Evolutionary conservation across 2,329 filamentous ascomycete genomes (phyloP), one percentile per base, ranked within the genome.

Genomic region (Colletotrichum spinosum): DNA sequence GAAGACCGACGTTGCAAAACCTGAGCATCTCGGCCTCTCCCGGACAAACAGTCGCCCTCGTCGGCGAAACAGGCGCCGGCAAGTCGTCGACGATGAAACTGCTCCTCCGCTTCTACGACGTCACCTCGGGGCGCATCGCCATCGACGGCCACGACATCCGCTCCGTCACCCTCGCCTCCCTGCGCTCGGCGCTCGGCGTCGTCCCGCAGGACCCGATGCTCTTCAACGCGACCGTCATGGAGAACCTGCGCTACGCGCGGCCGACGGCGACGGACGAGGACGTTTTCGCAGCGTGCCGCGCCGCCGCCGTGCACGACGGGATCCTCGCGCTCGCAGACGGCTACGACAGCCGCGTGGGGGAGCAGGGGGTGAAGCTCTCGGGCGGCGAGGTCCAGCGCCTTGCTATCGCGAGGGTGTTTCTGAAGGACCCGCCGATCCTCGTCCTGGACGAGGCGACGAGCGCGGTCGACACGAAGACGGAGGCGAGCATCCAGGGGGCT

Each of bases 121-220:
- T 87, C 2, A 82, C 80, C 0, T 73, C 72, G 3, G 86, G 86
- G 6, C 77, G 50, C 11, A 67, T 67, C 44, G 56, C 55, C 1
- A 55, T 67, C 34, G 73, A 79, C 11, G 55, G 55, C 7, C 35
- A 55, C 25, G 60, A 60, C 12, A 49, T 67, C 5, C 50, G 68
- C 4, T 72, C 78, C 41, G 67, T 78, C 46, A 73, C 72, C 13
- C 68, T 77, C 1, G 67, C 71, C 9, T 69, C 69, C 0, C 75
- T 80, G 56, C 75, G 78, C 5, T 70, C 69, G 33, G 70, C 73
- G 12, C 72, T 81, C 13, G 76, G 90, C 2, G 84, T 94, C 0
- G 92, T 94, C 0, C 87, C 90, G 2, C 92, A 94, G 75, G 91
- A 94, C 73, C 85, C 92, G 8, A 88, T 88, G 0, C 82, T 94